Percentiles rank a stretch among this genome's conserved stretches.
These are phyloP conservation scores for Solanum piurae DNA, from an alignment of 257 asterid genomes.

Conservation along the genomic window DNA sequence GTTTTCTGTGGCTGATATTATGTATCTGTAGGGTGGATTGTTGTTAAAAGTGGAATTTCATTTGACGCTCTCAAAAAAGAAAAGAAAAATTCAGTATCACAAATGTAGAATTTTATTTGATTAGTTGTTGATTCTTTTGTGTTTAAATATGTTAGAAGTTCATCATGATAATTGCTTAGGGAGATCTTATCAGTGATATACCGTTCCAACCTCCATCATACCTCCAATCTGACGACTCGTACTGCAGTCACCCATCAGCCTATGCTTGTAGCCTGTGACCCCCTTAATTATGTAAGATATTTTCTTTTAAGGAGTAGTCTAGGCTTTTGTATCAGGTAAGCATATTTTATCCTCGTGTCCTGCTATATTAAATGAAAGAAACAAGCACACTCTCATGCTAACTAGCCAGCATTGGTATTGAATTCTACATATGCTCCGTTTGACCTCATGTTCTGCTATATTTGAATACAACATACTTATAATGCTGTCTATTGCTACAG, in stretches of 20 bases:
- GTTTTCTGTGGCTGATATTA: background rate
- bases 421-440: background rate
- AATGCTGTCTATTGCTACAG: conserved; percentile 31
- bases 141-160: background rate
- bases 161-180: background rate
- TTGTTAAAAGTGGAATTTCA: background rate
- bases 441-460: background rate
- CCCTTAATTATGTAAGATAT: background rate
- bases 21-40: background rate
- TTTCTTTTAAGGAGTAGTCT: background rate
- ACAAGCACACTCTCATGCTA: background rate
- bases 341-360: background rate
- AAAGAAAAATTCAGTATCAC: background rate
- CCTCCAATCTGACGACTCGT: background rate
- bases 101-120: background rate
- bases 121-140: background rate
- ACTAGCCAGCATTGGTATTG: background rate
- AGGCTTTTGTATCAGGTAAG: background rate
- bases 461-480: background rate
- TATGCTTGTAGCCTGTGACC: background rate
- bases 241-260: background rate
- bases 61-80: background rate
- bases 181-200: background rate
- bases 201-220: background rate
- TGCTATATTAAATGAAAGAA: background rate